Evolutionary conservation across 202 grass and related monocot species (phyloP), one percentile per base, ranked within the genome.

Genomic region (Saccharum hybrid): DNA sequence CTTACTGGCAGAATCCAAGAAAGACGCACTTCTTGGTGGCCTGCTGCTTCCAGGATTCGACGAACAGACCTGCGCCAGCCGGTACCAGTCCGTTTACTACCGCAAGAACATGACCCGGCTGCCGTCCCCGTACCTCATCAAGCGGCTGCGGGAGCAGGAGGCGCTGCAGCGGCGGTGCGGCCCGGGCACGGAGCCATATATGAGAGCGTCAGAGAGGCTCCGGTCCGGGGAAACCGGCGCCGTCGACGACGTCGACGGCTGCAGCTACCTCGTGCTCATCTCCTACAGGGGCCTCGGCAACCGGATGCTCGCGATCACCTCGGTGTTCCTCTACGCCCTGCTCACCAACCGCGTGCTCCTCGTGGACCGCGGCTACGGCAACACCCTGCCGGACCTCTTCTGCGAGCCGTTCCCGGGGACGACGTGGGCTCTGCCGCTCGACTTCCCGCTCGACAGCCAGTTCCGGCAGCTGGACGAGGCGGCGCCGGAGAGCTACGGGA

Each of bases 371-470:
- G 73, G 73, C 52, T 23, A 39, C 51, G 73, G 73, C 51, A 12
- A 75, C 73, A 75, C 73, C 2, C 73, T 75, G 1, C 12, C 73
- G n/a, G 8, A 22, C 36, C 66, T 69, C 38, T 84, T 88, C 80
- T 88, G 86, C 73, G 81, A 88, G 68, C 92, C 92, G 0, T 94
- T 94, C 84, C 84, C 87, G 12, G 78, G 45, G 52, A 86, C 76
- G 34, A 90, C 93, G 16, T 92, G 90, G 90, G 38, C 57, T 21
- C 38, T 61, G 22, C 75, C 61, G 9, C 18, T 0, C 3, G 28
- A 79, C 76, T 67, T 66, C 76, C 63, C 76, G 42, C 26, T 66
- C 16, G 28, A 7, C 0, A 8, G 0, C 0, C 4, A 5, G 0
- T 51, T 66, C 63, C 45, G 16, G 63, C 3, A 67, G 10, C 43